Percentiles rank a stretch among this genome's conserved stretches.
Conservation (phyloP, 768 basidiomycete species). For the Lactifluus hygrophoroides region DNA sequence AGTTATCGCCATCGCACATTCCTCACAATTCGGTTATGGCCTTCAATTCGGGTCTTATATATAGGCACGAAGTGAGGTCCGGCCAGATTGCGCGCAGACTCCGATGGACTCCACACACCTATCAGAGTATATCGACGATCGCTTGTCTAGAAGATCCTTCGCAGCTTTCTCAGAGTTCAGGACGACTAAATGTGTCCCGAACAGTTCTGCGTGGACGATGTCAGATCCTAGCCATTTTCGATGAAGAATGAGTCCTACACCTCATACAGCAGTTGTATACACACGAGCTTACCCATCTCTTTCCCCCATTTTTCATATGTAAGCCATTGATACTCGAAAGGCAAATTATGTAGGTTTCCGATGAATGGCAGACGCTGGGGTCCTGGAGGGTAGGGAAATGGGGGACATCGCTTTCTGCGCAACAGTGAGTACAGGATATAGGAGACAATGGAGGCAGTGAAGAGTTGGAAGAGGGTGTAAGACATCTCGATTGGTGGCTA, state of each 20-base stretch:
- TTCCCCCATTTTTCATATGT: conserved; percentile 19
- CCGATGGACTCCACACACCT: conserved; percentile 21
- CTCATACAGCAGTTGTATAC: background rate
- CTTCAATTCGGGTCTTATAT: conserved; percentile 16
- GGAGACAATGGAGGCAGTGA: background rate
- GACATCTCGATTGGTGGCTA: background rate
- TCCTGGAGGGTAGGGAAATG: conserved; percentile 12
- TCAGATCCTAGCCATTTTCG: conserved; percentile 20
- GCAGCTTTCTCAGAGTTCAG: conserved; percentile 26
- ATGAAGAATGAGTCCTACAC: background rate
- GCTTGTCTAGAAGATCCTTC: conserved; percentile 26
- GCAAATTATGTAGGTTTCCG: conserved; percentile 21
- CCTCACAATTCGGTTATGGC: conserved; percentile 25
- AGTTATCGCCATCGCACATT: background rate
- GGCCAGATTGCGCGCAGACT: no score
- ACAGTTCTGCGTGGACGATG: conserved; percentile 23
- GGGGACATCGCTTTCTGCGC: background rate
- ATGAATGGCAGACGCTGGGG: conserved; percentile 21
- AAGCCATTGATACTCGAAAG: conserved; percentile 17
- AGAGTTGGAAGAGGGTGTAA: background rate
- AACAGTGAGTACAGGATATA: background rate
- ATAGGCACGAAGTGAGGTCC: conserved; percentile 6
- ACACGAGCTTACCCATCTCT: conserved; percentile 18
- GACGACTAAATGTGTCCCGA: conserved; percentile 23
- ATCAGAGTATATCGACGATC: conserved; percentile 28